phyloP scores from a whole-genome alignment of 805 yeast genomes.

The Grigorovia yakushimaensis region DNA sequence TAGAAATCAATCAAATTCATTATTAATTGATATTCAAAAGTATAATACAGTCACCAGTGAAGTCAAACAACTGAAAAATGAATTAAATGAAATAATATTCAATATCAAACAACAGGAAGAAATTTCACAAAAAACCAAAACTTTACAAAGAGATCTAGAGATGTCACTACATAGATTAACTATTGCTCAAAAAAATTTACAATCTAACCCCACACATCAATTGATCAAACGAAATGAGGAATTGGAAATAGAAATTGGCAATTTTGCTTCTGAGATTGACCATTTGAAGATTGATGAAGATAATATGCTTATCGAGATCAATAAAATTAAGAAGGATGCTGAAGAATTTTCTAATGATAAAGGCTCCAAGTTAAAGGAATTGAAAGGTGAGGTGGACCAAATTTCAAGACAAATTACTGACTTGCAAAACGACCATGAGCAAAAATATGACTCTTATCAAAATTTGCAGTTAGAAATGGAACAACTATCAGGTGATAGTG shows the following conservation, averaged over 20 bases:
- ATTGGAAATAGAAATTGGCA: constrained; percentile 37
- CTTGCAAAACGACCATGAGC: constrained; percentile 34
- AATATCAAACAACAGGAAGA: constrained; percentile 36
- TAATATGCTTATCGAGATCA: constrained; percentile 1
- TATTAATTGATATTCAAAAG: constrained; percentile 56
- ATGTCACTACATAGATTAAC: constrained; percentile 50
- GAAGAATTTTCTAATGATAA: constrained; percentile 72
- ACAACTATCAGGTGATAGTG: constrained; percentile 51
- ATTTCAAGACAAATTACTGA: constrained; percentile 30
- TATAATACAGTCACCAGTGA: constrained; percentile 39
- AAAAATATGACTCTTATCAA: constrained; percentile 47
- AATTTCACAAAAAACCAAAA: constrained; percentile 40
- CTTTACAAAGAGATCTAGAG: constrained; percentile 49
- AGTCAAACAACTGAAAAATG: constrained; percentile 33
- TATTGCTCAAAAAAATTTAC: constrained; percentile 44
- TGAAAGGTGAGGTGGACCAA: constrained; percentile 41
- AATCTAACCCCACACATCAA: constrained; percentile 45
- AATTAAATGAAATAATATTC: constrained; percentile 32
- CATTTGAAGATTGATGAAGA: constrained; percentile 16
- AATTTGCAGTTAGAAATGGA: constrained; percentile 60
- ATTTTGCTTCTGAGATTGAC: constrained; percentile 33
- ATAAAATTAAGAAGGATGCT: constrained; percentile 60
- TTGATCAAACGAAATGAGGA: constrained; percentile 42
- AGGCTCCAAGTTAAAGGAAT: constrained; percentile 64
- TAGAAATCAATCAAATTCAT: constrained; percentile 46